These are phyloP conservation scores for Wallacemonas sp. DNA, from an alignment of 208 protist species.

Conservation along the genomic window DNA sequence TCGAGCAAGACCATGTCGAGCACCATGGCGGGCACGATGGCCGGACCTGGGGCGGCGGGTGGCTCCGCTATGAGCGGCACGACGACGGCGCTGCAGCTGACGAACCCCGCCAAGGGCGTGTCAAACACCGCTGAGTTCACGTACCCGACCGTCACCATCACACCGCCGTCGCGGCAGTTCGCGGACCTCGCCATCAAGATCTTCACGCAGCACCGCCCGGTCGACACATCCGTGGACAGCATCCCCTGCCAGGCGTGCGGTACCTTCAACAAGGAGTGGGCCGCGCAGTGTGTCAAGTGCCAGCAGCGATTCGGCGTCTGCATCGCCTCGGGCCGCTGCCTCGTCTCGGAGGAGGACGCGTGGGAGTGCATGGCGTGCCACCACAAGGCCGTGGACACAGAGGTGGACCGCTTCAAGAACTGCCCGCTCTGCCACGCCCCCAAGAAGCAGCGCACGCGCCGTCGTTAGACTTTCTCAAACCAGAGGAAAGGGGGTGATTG, in stretches of 20 bases:
- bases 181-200: slow-evolving; percentile 92
- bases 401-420: slow-evolving; percentile 73
- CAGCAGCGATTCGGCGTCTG: slow-evolving; percentile 83
- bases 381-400: slow-evolving; percentile 77
- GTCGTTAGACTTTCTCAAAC: slow-evolving; percentile 14
- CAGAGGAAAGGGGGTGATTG: too few relatives aligned
- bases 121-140: slow-evolving; percentile 41
- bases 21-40: slow-evolving; percentile 24
- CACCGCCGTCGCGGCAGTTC: slow-evolving; percentile 71
- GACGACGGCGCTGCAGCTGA: slow-evolving; percentile 74
- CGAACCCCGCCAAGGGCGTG: slow-evolving; percentile 69
- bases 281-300: slow-evolving; percentile 78
- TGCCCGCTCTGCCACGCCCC: slow-evolving; percentile 93
- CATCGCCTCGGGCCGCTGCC: slow-evolving; percentile 84
- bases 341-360: slow-evolving; percentile 59
- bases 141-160: slow-evolving; percentile 80
- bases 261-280: slow-evolving; percentile 92
- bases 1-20: slow-evolving; percentile 54
- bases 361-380: slow-evolving; percentile 89
- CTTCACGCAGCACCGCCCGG: slow-evolving; percentile 89
- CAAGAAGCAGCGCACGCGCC: slow-evolving; percentile 48
- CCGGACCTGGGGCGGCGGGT: slow-evolving; percentile 23
- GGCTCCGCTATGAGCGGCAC: slow-evolving; percentile 60
- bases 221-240: slow-evolving; percentile 76
- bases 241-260: slow-evolving; percentile 84